Evolutionary conservation across 371 early-diverging fungal genomes (phyloP).

Genomic region (Syncephalastrum monosporum): DNA sequence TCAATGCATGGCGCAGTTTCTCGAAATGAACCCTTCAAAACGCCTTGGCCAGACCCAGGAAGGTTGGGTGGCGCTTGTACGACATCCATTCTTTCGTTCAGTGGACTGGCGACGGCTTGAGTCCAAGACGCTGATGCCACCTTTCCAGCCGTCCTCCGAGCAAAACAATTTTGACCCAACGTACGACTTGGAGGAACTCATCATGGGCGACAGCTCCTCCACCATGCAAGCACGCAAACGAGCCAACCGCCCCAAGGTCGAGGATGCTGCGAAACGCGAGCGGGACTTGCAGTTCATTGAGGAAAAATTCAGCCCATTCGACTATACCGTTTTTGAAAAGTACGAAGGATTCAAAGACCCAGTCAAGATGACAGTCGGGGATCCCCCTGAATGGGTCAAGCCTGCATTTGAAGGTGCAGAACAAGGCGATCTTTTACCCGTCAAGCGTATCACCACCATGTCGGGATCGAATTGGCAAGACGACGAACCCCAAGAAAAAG

Average conservation of each 20-base stretch:
- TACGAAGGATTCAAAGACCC: conserved; percentile 67
- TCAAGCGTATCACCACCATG: conserved; percentile 36
- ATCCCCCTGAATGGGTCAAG: conserved; percentile 73
- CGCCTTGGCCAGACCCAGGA: conserved; percentile 52
- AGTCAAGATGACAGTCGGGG: conserved; percentile 63
- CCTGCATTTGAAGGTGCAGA: conserved; percentile 58
- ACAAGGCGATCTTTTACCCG: conserved; percentile 46
- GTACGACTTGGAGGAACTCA: conserved; percentile 89
- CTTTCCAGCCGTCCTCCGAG: conserved; percentile 63
- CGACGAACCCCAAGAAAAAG: conserved; percentile 10
- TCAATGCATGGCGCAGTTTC: conserved; percentile 22
- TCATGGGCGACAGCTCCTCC: conserved; percentile 82
- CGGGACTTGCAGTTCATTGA: conserved; percentile 51
- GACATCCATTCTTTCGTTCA: conserved; percentile 54
- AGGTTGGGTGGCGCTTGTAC: conserved; percentile 43
- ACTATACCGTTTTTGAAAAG: conserved; percentile 64
- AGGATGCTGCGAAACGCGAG: conserved; percentile 25
- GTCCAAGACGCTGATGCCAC: conserved; percentile 47
- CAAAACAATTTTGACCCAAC: conserved; percentile 90
- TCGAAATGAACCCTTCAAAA: conserved; percentile 45
- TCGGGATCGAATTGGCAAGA: conserved; percentile 11
- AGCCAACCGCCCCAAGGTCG: conserved; percentile 2
- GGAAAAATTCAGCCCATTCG: conserved; percentile 63
- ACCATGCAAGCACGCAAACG: conserved; percentile 8
- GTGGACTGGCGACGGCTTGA: conserved; percentile 51